Percentiles rank a stretch among this genome's conserved stretches.
These are phyloP conservation scores for Trichosporon ovoides DNA, from an alignment of 1,284 basidiomycete species.

Conservation along the genomic window DNA sequence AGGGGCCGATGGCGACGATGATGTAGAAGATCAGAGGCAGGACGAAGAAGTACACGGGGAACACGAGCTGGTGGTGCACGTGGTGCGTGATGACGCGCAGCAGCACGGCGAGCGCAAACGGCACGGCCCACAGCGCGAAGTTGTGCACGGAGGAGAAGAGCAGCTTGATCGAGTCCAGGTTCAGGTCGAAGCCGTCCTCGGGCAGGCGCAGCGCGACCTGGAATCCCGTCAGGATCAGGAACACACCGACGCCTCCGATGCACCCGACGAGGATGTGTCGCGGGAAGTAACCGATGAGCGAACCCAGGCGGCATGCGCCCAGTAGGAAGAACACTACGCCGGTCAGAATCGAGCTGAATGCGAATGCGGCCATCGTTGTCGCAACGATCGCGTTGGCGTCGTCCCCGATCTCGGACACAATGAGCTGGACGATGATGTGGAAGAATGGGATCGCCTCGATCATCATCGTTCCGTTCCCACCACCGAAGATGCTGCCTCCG, in stretches of 20 bases:
- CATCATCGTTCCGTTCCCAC: conserved; percentile 97
- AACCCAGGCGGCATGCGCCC: conserved; percentile 77
- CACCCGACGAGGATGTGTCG: conserved; percentile 92
- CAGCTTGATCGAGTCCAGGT: conserved; percentile 56
- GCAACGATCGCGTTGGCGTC: conserved; percentile 69
- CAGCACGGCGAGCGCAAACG: conserved; percentile 69
- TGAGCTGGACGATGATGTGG: conserved; percentile 78
- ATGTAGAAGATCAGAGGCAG: conserved; percentile 83
- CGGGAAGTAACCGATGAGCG: conserved; percentile 91
- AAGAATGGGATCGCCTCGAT: conserved; percentile 98
- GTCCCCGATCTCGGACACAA: conserved; percentile 67
- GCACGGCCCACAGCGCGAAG: conserved; percentile 67
- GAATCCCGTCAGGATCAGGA: conserved; percentile 81
- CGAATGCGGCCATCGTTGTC: conserved; percentile 85
- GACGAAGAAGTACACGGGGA: conserved; percentile 81
- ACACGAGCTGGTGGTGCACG: conserved; percentile 83
- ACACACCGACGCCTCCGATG: conserved; percentile 93
- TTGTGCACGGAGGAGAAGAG: conserved; percentile 61
- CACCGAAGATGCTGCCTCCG: conserved; percentile 77
- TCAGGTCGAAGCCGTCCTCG: conserved; percentile 72
- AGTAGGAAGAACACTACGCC: conserved; percentile 83
- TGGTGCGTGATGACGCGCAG: conserved; percentile 74
- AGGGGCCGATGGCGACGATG: conserved; percentile 60
- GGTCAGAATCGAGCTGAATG: conserved; percentile 83
- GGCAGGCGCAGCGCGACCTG: conserved; percentile 76